Evolutionary conservation across 192 early-diverging fungal species (phyloP), one percentile per base, ranked within the genome.

Genomic region (Mortierella hygrophila): DNA sequence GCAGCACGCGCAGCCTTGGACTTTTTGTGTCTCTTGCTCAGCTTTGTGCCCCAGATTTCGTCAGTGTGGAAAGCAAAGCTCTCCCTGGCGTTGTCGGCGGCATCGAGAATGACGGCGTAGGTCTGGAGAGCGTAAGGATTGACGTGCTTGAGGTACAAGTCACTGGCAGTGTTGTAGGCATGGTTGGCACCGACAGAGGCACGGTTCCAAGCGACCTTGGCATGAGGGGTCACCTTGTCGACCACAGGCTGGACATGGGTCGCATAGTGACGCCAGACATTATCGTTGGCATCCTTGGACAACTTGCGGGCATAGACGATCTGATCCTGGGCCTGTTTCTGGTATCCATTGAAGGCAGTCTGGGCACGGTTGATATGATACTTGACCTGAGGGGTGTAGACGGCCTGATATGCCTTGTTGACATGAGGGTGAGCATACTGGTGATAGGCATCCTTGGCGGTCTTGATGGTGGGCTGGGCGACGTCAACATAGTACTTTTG

Each of bases 371-470:
- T 70, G 18, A 86, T 46, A 8, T 69, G 74, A 15, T 57, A 54
- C 76, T 81, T 77, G 40, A 86, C 79, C 32, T 86, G 23, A 11
- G 80, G 79, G 21, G 79, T 81, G 72, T 86, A 86, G 29, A 86
- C 37, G 20, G 75, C 11, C 15, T 81, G 71, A 44, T 46, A 60
- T 8, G 79, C 84, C 52, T 75, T 86, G 46, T 74, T 49, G 29
- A 86, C 72, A 32, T 86, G 79, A 3, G 84, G 84, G 42, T 77
- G 79, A 6, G 79, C 84, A 44, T 81, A 78, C 47, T 81, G 79
- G 57, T 80, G 23, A 46, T 86, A 86, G 16, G 71, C 68, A 7
- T 32, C 73, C 63, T 38, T 68, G 4, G 79, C 76, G 1, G 79
- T 49, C 75, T 70, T 77, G 70, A 85, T 26, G 15, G 70, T 70